A percentile compares a stretch with the other conserved stretches of the same genome.
Evolutionary conservation across 805 yeast species (phyloP).

Genomic region (Saturnispora kantuleensis): DNA sequence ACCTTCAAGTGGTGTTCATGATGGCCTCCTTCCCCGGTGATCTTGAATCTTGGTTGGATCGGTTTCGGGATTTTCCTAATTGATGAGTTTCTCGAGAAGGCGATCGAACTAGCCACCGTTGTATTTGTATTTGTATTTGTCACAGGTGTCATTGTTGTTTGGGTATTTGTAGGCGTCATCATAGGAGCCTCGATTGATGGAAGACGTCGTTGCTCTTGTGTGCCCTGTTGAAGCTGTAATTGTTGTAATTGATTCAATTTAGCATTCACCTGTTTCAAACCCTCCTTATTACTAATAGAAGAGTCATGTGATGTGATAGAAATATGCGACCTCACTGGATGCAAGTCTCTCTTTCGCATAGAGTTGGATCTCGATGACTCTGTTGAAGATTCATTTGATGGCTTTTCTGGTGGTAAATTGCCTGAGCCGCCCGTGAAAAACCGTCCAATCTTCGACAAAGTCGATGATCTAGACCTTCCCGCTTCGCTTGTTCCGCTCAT

Average conservation of each 20-base stretch:
- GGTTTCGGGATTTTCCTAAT: constrained; percentile 1
- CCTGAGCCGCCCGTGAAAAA: background rate
- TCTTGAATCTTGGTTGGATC: constrained; percentile 3
- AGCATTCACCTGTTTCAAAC: constrained; percentile 2
- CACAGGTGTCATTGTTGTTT: background rate
- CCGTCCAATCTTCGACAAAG: background rate
- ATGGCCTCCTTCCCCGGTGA: constrained; percentile 37
- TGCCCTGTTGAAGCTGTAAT: background rate
- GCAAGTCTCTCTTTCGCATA: background rate
- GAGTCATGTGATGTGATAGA: background rate
- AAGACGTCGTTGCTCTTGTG: too few relatives aligned
- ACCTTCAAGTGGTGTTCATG: constrained; percentile 76
- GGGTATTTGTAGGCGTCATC: background rate
- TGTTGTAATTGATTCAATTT: constrained; percentile 3
- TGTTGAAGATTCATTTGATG: background rate
- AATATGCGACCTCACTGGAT: background rate
- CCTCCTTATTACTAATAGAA: background rate
- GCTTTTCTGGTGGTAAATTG: background rate
- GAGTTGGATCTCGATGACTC: constrained; percentile 4
- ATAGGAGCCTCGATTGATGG: too few relatives aligned
- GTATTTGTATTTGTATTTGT: too few relatives aligned
- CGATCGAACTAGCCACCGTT: background rate
- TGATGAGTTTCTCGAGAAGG: constrained; percentile 2
- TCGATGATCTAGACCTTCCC: constrained; percentile 1
- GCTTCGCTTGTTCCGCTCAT: background rate